These are phyloP conservation scores for Nothopassalora personata DNA, from an alignment of 2,329 filamentous ascomycete species.

Conservation along the genomic window DNA sequence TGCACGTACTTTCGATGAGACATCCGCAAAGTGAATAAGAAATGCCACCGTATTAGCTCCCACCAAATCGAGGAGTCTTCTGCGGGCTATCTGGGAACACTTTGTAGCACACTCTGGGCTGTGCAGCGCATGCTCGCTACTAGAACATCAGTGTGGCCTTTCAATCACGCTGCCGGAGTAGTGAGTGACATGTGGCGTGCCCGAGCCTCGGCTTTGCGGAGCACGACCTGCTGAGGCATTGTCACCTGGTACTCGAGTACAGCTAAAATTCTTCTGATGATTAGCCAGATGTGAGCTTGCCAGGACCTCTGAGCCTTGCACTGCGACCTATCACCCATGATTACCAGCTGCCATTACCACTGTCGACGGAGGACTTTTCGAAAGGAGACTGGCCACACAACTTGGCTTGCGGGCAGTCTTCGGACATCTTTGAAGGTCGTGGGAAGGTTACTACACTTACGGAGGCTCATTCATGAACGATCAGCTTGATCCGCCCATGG, in stretches of 20 bases:
- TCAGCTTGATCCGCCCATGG: slow-evolving; percentile 10
- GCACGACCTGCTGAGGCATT: not conserved
- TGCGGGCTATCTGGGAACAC: not conserved
- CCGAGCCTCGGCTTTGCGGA: too few species aligned
- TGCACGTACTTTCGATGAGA: too few species aligned
- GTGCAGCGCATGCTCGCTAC: not conserved
- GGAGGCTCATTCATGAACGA: slow-evolving; percentile 3
- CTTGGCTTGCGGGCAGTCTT: not conserved
- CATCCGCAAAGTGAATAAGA: too few species aligned
- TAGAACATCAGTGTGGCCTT: not conserved
- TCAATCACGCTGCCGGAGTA: not conserved
- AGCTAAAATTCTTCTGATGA: too few species aligned
- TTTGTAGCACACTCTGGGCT: not conserved
- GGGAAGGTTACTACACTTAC: slow-evolving; percentile 10
- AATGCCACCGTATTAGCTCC: too few species aligned
- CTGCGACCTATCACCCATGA: not conserved
- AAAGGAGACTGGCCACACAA: slow-evolving; percentile 3
- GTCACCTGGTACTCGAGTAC: too few species aligned
- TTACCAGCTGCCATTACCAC: slow-evolving; percentile 5
- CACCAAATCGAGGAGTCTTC: not conserved
- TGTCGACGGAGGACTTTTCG: not conserved
- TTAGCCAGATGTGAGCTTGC: not conserved
- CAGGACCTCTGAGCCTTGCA: not conserved
- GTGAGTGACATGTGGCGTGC: too few species aligned
- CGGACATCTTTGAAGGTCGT: slow-evolving; percentile 7